Percentiles rank a stretch among this genome's conserved stretches.
These are phyloP conservation scores for Oxyria digyna DNA, from an alignment of 148 eudicot species.

Conservation along the genomic window DNA sequence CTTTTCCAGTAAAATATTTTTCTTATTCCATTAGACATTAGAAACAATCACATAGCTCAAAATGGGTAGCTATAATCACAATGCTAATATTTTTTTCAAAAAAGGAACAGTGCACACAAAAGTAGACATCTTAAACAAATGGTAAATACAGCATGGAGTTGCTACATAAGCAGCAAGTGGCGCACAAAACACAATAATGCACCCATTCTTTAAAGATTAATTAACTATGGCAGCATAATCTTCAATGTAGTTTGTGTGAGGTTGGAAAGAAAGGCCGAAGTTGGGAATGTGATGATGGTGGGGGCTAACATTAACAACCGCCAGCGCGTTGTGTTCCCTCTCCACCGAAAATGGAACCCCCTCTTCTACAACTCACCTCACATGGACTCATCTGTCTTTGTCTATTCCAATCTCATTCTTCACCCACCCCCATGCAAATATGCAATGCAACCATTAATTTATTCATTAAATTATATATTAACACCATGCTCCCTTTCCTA, in stretches of 20 bases:
- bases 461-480: no score
- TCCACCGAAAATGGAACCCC: conserved; percentile 20
- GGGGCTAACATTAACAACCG: not conserved
- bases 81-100: not conserved
- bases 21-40: not conserved
- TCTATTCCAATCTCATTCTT: no score
- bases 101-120: not conserved
- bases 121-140: not conserved
- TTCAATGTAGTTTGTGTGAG: no score
- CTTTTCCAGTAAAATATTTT: not conserved
- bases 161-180: not conserved
- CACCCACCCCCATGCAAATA: no score
- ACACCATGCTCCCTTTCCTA: no score
- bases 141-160: not conserved
- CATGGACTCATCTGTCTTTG: no score
- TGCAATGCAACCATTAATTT: no score
- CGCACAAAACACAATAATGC: not conserved
- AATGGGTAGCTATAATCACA: not conserved
- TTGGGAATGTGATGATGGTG: not conserved
- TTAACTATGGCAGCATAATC: not conserved
- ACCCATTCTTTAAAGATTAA: not conserved
- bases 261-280: no score
- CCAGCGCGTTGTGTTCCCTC: conserved; percentile 8
- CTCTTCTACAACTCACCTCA: not conserved
- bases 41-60: not conserved